These are phyloP conservation scores for Diplotaxis tenuifolia DNA, from an alignment of 345 rosid species.

Conservation along the genomic window DNA sequence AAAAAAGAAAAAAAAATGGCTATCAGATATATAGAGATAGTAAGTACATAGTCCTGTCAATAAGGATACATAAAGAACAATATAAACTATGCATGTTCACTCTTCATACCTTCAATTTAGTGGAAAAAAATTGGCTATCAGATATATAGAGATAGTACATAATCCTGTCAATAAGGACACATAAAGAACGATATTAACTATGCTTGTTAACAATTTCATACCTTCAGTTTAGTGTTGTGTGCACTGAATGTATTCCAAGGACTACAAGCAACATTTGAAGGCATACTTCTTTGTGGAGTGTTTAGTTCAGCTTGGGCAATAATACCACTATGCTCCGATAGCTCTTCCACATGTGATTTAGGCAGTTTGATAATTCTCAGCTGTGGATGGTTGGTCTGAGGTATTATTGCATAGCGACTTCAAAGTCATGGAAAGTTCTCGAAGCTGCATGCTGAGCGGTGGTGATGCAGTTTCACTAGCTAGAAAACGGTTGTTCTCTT, in stretches of 20 bases:
- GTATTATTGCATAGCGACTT: conserved; percentile 46
- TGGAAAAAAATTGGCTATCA: no score
- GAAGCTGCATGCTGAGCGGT: conserved; percentile 50
- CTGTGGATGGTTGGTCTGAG: conserved; percentile 7
- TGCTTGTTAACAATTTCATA: conserved; percentile 17
- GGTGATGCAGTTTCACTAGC: conserved; percentile 48
- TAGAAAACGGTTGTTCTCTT: conserved; percentile 45
- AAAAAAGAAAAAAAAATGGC: neutral
- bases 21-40: no score
- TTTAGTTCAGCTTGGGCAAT: conserved; percentile 37
- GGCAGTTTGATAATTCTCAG: conserved; percentile 23
- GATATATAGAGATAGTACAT: no score
- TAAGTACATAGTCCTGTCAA: no score
- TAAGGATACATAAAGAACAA: no score
- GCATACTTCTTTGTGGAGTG: conserved; percentile 47
- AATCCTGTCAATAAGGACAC: no score
- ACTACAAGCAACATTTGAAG: conserved; percentile 24
- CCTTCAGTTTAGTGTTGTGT: conserved; percentile 53
- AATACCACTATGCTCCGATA: neutral
- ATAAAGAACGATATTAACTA: neutral
- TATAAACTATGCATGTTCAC: no score
- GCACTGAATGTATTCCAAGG: conserved; percentile 56
- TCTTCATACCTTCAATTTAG: no score
- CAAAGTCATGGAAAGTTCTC: conserved; percentile 53
- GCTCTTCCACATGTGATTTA: conserved; percentile 5